Base-by-base conservation (phyloP, 2,329 filamentous ascomycete genomes). In the Plectosphaerella cucumerina region DNA sequence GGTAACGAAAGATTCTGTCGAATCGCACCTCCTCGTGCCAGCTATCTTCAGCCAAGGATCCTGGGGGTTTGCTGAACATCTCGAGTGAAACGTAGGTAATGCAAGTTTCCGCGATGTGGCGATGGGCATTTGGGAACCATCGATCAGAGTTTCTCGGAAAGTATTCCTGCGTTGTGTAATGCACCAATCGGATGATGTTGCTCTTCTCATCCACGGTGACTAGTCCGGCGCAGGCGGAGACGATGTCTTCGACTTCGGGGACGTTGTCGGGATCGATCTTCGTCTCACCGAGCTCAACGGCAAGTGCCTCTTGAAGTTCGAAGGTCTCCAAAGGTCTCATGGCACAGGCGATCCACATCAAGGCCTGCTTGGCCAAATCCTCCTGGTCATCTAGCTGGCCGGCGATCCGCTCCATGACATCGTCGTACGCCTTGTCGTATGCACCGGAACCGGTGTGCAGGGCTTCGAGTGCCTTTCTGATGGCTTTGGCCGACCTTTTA, bases 91-190 rank as follows among this genome's bases (percentile, higher is more conserved):
- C 58, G 46, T 74, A 73, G 1, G 62, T 64, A 5, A 68, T 31
- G 52, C 70, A 76, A 5, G 52, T 58, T 5, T 37, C 48, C 1
- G 59, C 48, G 10, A 75, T 62, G 3, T 64, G 20, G 0, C 2
- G 12, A 9, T 70, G 51, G 0, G 62, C 63, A 33, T 60, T 21
- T 0, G 61, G 61, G 48, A 76, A 66, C 60, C 65, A 70, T 5
- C 44, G 20, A 0, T 8, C 34, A 11, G 50, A 44, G 1, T 55
- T 67, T 12, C 52, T 45, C 17, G 70, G 61, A 41, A 78, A 67
- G 55, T 73, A 78, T 37, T 76, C 66, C 42, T 76, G 69, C 1
- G 72, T 63, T 0, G 75, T 77, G 49, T 73, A 72, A 53, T 78
- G 74, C 3, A 74, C 70, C 0, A 77, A 54, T 3, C 70, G 64